These are phyloP conservation scores for Citrullus mucosospermus DNA, from an alignment of 306 rosid species.

Conservation along the genomic window DNA sequence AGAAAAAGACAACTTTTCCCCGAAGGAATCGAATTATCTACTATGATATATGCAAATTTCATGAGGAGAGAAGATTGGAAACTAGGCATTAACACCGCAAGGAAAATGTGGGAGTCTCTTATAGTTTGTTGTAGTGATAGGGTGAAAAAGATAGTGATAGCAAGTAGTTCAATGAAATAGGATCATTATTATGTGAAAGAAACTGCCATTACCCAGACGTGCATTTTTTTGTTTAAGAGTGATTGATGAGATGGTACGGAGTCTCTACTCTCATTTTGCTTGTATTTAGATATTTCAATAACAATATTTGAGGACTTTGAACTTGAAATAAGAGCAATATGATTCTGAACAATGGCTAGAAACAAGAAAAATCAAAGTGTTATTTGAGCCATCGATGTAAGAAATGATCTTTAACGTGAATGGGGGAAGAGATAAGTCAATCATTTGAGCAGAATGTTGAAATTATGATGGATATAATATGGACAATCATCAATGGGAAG, in stretches of 20 bases:
- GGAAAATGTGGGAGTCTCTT: background rate
- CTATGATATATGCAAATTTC: too few relatives aligned
- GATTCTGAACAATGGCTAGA: background rate
- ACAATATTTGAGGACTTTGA: background rate
- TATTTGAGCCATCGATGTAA: background rate
- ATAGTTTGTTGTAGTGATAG: background rate
- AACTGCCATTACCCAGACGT: background rate
- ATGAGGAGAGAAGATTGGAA: too few relatives aligned
- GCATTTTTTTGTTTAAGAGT: background rate
- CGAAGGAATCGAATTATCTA: background rate
- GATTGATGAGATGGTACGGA: background rate
- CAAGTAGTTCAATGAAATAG: background rate
- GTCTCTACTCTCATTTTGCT: background rate
- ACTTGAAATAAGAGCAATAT: too few relatives aligned
- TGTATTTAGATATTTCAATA: background rate
- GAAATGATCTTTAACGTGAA: background rate
- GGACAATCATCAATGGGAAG: background rate
- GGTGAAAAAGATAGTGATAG: background rate
- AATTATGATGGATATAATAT: background rate
- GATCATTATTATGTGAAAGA: background rate
- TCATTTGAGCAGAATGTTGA: background rate
- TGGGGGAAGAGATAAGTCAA: background rate
- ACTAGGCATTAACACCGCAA: too few relatives aligned
- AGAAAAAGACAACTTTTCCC: too few relatives aligned
- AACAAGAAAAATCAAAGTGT: background rate